These are phyloP conservation scores for Geotrichum europaeum DNA, from an alignment of 1,139 yeast genomes.

Conservation along the genomic window DNA sequence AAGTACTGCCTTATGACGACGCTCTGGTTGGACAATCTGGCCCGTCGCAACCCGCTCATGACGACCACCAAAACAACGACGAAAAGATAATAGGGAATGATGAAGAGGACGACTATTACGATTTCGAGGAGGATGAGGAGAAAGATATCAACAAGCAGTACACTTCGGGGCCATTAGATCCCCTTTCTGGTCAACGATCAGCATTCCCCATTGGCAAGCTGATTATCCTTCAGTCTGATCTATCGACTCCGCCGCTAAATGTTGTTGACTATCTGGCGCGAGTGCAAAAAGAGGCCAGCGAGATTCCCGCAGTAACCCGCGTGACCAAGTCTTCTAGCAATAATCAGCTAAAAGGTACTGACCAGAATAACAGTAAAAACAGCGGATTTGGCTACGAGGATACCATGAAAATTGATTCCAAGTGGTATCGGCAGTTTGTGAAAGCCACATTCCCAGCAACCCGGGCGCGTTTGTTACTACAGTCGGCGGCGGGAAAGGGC, in stretches of 20 bases:
- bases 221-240: constrained; percentile 3
- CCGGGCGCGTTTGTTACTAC: constrained; percentile 5
- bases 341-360: background rate
- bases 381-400: background rate
- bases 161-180: constrained; percentile 33
- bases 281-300: constrained; percentile 26
- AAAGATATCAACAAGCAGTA: constrained; percentile 15
- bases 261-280: constrained; percentile 24
- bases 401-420: constrained; percentile 12
- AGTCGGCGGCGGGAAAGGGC: constrained; percentile 1
- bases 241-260: constrained; percentile 19
- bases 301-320: background rate
- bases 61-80: background rate
- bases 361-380: background rate
- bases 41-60: background rate
- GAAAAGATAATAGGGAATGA: background rate
- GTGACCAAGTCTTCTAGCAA: background rate
- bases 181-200: constrained; percentile 39
- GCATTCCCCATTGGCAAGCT: constrained; percentile 37
- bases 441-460: constrained; percentile 16
- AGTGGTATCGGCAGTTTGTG: constrained; percentile 21
- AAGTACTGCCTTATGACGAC: background rate
- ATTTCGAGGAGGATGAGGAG: background rate
- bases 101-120: background rate
- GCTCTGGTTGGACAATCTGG: background rate